These are phyloP conservation scores for Sechiopsis laciniata DNA, from an alignment of 306 rosid genomes.

Conservation along the genomic window DNA sequence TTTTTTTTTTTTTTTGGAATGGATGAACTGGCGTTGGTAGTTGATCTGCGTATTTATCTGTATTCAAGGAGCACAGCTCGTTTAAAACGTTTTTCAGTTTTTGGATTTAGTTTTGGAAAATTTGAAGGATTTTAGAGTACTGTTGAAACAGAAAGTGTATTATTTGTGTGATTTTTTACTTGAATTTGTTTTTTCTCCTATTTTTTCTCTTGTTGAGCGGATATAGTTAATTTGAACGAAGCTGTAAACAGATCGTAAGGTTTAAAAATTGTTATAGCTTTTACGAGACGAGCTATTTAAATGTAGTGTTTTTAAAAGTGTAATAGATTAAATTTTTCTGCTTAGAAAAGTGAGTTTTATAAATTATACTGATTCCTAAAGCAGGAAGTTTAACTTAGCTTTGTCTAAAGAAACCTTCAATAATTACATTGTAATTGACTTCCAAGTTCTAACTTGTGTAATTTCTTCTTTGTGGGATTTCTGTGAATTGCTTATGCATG, in stretches of 20 bases:
- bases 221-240: neutral
- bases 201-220: neutral
- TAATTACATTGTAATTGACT: neutral
- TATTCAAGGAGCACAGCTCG: neutral
- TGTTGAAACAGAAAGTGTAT: neutral
- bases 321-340: neutral
- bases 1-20: too few relatives aligned
- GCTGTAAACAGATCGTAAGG: neutral
- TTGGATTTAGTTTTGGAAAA: neutral
- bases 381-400: neutral
- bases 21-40: too few relatives aligned
- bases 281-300: neutral
- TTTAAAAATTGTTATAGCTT: neutral
- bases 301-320: neutral
- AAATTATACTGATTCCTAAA: neutral
- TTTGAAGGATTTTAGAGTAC: neutral
- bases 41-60: neutral
- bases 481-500: neutral
- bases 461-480: neutral
- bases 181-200: neutral
- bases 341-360: neutral
- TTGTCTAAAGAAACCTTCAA: neutral
- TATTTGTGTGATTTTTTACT: neutral
- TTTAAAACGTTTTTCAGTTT: neutral
- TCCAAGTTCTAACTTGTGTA: slow-evolving; percentile 14